Conservation (phyloP, 176 grass and related monocot species). For the Olyra latifolia region DNA sequence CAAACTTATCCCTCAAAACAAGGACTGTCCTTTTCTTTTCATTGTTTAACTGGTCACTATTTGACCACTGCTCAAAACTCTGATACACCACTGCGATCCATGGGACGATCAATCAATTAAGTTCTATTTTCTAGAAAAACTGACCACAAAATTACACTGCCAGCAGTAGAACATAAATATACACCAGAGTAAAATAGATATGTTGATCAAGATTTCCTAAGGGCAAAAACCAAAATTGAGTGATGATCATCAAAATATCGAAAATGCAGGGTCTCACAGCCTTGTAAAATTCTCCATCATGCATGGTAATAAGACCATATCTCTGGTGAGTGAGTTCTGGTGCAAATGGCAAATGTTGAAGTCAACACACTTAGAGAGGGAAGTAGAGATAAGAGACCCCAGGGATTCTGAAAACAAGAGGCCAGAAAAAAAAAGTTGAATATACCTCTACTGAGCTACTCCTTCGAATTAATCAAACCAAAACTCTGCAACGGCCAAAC, state of each 20-base stretch:
- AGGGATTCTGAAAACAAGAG: not conserved
- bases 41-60: too few species aligned
- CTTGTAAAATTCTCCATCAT: not conserved
- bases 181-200: not conserved
- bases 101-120: not conserved
- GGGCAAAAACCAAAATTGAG: not conserved
- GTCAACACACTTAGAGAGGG: not conserved
- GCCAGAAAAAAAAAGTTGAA: not conserved
- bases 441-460: slow-evolving; percentile 35
- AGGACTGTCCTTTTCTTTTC: not conserved
- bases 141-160: not conserved
- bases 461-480: slow-evolving; percentile 46
- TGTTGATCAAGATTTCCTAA: not conserved
- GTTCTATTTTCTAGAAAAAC: not conserved
- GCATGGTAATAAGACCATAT: not conserved
- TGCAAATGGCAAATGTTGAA: not conserved
- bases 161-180: not conserved
- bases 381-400: not conserved
- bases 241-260: not conserved
- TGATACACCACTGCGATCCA: too few species aligned
- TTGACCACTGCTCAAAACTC: not conserved
- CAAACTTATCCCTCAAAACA: not conserved
- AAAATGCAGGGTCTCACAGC: not conserved
- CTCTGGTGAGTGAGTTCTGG: not conserved
- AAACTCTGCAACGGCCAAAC: slow-evolving; percentile 51